Percentiles rank a stretch among this genome's conserved stretches.
These are phyloP conservation scores for Pseudopyricularia javanii DNA, from an alignment of 2,329 filamentous ascomycete species.

Conservation along the genomic window DNA sequence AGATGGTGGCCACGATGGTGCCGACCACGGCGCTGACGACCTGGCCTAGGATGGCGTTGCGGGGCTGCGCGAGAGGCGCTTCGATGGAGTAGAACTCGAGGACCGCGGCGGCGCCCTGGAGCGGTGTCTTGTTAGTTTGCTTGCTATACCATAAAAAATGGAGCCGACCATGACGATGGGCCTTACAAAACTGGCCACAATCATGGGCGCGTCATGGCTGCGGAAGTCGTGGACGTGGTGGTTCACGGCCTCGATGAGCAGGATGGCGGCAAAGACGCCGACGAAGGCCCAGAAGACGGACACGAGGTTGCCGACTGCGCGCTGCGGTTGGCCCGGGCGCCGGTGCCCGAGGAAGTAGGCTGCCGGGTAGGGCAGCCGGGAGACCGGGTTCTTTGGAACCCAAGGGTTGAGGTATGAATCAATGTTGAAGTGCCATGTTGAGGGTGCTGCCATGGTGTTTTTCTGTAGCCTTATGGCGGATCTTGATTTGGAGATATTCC, in stretches of 20 bases:
- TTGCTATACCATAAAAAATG: neutral
- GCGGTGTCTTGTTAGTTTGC: neutral
- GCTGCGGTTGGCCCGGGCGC: slow-evolving; percentile 12
- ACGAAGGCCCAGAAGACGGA: slow-evolving; percentile 51
- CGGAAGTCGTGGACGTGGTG: slow-evolving; percentile 41
- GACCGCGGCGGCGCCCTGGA: slow-evolving; percentile 61
- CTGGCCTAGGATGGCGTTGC: slow-evolving; percentile 58
- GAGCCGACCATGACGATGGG: neutral
- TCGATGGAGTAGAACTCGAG: slow-evolving; percentile 62
- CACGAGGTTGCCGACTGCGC: slow-evolving; percentile 41
- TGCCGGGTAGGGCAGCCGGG: slow-evolving; percentile 50
- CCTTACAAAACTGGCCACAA: slow-evolving; percentile 60
- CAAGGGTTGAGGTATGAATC: slow-evolving; percentile 64
- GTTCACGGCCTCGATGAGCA: slow-evolving; percentile 45
- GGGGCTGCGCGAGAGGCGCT: slow-evolving; percentile 60
- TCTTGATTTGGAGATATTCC: neutral
- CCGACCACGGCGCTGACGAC: slow-evolving; percentile 48
- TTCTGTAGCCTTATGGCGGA: neutral
- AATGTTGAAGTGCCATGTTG: slow-evolving; percentile 54
- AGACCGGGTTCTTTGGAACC: slow-evolving; percentile 53
- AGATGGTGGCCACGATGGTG: slow-evolving; percentile 52
- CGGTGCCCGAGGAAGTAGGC: slow-evolving; percentile 59
- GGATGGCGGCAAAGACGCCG: slow-evolving; percentile 49
- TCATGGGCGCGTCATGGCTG: slow-evolving; percentile 38
- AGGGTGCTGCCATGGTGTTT: neutral